These are phyloP conservation scores for Citeromyces hawaiiensis DNA, from an alignment of 1,139 yeast species.

Conservation along the genomic window DNA sequence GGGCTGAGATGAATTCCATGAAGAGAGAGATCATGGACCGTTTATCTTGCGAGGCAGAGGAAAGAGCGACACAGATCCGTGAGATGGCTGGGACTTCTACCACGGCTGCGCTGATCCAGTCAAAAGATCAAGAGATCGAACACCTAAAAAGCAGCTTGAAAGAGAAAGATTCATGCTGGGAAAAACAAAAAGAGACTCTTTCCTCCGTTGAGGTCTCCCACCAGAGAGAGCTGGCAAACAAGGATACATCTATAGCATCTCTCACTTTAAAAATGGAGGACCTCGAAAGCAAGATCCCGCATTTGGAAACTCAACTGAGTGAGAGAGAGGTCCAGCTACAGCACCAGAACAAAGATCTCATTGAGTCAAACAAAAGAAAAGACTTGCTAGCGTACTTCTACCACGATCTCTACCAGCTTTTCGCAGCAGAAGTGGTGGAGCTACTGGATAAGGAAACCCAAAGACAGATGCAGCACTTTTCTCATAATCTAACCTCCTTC, in stretches of 20 bases:
- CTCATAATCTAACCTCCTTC: neutral
- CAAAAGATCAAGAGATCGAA: neutral
- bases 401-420: neutral
- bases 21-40: neutral
- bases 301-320: neutral
- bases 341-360: neutral
- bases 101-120: neutral
- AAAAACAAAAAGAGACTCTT: neutral
- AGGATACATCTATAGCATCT: neutral
- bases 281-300: neutral
- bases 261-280: neutral
- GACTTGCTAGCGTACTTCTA: neutral
- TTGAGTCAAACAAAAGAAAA: neutral
- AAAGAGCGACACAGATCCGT: neutral
- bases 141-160: neutral
- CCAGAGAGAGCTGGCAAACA: neutral
- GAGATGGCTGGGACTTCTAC: neutral
- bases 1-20: neutral
- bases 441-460: neutral
- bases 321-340: neutral
- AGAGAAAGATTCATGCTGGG: slow-evolving; percentile 1
- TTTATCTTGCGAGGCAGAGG: neutral
- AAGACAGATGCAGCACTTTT: neutral
- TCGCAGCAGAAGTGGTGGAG: neutral
- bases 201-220: neutral